Evolutionary conservation across 2,329 filamentous ascomycete species (phyloP).

Genomic region (Sphaerulina vaccinii): DNA sequence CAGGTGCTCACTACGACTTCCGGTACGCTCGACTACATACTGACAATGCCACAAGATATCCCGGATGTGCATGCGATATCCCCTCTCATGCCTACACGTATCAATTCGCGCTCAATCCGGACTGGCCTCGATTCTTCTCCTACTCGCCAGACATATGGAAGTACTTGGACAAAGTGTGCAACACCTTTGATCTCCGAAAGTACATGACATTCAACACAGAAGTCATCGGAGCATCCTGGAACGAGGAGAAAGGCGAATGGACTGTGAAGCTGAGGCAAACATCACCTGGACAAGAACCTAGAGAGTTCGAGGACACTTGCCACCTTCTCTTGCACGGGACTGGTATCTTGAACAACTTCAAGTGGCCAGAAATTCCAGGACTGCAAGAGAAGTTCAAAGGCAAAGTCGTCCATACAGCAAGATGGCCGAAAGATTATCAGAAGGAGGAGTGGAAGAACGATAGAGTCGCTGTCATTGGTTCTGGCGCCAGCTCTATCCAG

Average conservation of each 20-base stretch:
- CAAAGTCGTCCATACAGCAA: slow-evolving; percentile 44
- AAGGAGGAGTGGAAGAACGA: slow-evolving; percentile 45
- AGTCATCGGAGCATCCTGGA: slow-evolving; percentile 50
- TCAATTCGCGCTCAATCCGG: slow-evolving; percentile 37
- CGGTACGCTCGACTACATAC: neutral
- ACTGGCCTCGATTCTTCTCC: slow-evolving; percentile 51
- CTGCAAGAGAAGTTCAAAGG: slow-evolving; percentile 48
- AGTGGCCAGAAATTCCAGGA: slow-evolving; percentile 41
- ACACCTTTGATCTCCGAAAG: slow-evolving; percentile 50
- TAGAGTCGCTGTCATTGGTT: slow-evolving; percentile 47
- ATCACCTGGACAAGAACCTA: slow-evolving; percentile 34
- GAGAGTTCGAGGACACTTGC: slow-evolving; percentile 46
- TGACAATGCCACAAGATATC: slow-evolving; percentile 17
- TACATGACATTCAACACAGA: slow-evolving; percentile 55
- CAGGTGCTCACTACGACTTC: slow-evolving; percentile 30
- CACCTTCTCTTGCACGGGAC: slow-evolving; percentile 47
- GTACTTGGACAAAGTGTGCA: slow-evolving; percentile 51
- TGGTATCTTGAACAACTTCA: slow-evolving; percentile 39
- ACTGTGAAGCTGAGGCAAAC: slow-evolving; percentile 49
- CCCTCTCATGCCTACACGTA: slow-evolving; percentile 37
- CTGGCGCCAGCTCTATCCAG: slow-evolving; percentile 47
- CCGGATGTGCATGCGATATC: slow-evolving; percentile 47
- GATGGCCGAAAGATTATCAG: slow-evolving; percentile 49
- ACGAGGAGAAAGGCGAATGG: slow-evolving; percentile 52
- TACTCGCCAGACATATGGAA: slow-evolving; percentile 49